Percentiles rank a stretch among this genome's conserved stretches.
phyloP scores from a whole-genome alignment of 495 filamentous ascomycete genomes.

The Sabuloglossum arenarium region DNA sequence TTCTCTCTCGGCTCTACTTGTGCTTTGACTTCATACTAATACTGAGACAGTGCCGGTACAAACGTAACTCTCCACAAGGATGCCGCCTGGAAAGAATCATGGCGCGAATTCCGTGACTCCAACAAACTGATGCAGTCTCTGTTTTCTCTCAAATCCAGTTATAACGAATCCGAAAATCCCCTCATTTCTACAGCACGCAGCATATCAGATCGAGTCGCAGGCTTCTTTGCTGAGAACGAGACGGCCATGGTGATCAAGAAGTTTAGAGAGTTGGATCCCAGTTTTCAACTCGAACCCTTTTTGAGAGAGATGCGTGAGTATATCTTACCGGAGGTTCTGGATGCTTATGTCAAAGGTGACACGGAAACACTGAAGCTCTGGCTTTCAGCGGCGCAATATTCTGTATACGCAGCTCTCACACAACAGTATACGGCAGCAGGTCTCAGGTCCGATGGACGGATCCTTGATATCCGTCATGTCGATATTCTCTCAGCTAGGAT shows the following conservation, averaged over 20 bases:
- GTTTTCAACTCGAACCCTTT: conserved; percentile 87
- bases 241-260: conserved; percentile 93
- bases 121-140: conserved; percentile 75
- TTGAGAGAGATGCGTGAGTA: conserved; percentile 90
- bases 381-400: conserved; percentile 87
- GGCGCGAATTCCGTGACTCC: conserved; percentile 76
- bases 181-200: conserved; percentile 80
- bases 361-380: conserved; percentile 76
- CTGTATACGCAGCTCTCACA: conserved; percentile 80
- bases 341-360: conserved; percentile 95
- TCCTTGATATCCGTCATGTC: conserved; percentile 84
- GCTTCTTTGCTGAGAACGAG: conserved; percentile 97
- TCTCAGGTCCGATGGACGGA: conserved; percentile 80
- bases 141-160: conserved; percentile 61
- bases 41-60: conserved; percentile 52
- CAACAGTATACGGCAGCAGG: conserved; percentile 88
- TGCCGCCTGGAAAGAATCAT: conserved; percentile 85
- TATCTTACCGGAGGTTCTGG: conserved; percentile 89
- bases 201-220: conserved; percentile 78
- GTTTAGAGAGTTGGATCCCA: conserved; percentile 90
- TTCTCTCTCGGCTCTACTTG: not conserved
- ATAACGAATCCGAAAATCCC: conserved; percentile 93
- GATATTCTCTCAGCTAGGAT: conserved; percentile 77
- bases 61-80: conserved; percentile 94
- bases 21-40: conserved; percentile 10